Conservation (phyloP, 495 filamentous ascomycete genomes). For the Penicillium atrosanguineum region DNA sequence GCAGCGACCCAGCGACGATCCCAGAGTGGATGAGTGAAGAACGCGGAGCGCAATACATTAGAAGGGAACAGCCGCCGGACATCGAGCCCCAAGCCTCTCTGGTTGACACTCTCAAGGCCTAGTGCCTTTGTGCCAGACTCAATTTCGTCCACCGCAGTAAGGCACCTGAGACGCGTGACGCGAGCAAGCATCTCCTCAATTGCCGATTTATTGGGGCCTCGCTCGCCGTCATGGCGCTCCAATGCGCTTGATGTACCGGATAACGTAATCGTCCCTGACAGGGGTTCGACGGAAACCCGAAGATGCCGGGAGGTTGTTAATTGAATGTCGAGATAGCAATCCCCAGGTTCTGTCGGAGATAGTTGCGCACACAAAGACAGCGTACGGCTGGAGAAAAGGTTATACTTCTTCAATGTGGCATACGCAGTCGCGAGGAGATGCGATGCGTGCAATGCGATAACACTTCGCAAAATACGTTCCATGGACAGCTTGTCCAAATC, state of each 20-base stretch:
- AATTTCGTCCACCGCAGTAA: constrained; percentile 60
- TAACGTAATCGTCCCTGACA: constrained; percentile 44
- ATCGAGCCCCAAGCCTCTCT: constrained; percentile 54
- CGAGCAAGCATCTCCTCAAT: constrained; percentile 51
- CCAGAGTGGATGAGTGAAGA: constrained; percentile 65
- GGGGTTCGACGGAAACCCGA: constrained; percentile 66
- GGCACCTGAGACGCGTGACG: constrained; percentile 57
- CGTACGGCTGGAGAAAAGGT: constrained; percentile 55
- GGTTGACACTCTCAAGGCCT: constrained; percentile 59
- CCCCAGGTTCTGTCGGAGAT: constrained; percentile 57
- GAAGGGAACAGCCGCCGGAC: constrained; percentile 59
- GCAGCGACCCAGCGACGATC: constrained; percentile 64
- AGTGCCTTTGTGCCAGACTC: constrained; percentile 55
- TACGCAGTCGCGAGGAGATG: constrained; percentile 62
- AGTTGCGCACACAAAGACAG: constrained; percentile 53
- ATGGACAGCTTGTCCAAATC: constrained; percentile 66
- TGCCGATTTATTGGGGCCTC: constrained; percentile 41
- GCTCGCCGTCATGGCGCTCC: constrained; percentile 48
- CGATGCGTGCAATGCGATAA: constrained; percentile 72
- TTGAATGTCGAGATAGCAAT: constrained; percentile 67
- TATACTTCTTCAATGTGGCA: constrained; percentile 50
- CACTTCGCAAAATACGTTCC: constrained; percentile 66
- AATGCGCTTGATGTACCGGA: constrained; percentile 34
- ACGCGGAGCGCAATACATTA: constrained; percentile 57
- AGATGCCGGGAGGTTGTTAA: constrained; percentile 56